Percentiles rank a stretch among this genome's conserved stretches.
These are phyloP conservation scores for Russula brevipes DNA, from an alignment of 768 basidiomycete species.

Conservation along the genomic window DNA sequence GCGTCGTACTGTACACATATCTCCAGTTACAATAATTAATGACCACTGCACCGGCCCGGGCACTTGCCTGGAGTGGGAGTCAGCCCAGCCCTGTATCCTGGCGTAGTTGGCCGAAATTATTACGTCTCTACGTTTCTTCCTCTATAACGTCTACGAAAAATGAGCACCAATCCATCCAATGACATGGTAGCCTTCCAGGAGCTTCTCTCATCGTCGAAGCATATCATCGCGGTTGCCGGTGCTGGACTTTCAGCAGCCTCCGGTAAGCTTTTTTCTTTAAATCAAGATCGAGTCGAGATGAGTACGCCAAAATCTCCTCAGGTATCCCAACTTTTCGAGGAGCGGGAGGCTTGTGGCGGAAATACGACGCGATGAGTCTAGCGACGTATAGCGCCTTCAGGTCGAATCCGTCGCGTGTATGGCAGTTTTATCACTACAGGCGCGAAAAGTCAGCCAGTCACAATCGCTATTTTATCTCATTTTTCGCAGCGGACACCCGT, in stretches of 20 bases:
- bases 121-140: too few relatives aligned
- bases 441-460: constrained; percentile 17
- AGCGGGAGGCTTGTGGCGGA: constrained; percentile 17
- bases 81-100: too few relatives aligned
- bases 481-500: neutral
- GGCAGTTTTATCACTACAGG: constrained; percentile 22
- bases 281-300: neutral
- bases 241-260: constrained; percentile 61
- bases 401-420: constrained; percentile 14
- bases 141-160: neutral
- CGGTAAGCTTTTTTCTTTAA: constrained; percentile 35
- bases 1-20: too few relatives aligned
- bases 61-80: too few relatives aligned
- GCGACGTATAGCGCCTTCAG: constrained; percentile 13
- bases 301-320: constrained; percentile 19
- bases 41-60: too few relatives aligned
- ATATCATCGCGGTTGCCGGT: constrained; percentile 44
- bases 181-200: constrained; percentile 16
- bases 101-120: too few relatives aligned
- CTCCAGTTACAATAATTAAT: too few relatives aligned
- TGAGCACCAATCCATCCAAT: constrained; percentile 1
- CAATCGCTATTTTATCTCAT: neutral
- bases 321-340: constrained; percentile 29
- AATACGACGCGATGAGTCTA: constrained; percentile 13
- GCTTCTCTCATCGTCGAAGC: constrained; percentile 27